Evolutionary conservation across 352 stramenopile species (phyloP).

Genomic region (Pythium dissotocum): DNA sequence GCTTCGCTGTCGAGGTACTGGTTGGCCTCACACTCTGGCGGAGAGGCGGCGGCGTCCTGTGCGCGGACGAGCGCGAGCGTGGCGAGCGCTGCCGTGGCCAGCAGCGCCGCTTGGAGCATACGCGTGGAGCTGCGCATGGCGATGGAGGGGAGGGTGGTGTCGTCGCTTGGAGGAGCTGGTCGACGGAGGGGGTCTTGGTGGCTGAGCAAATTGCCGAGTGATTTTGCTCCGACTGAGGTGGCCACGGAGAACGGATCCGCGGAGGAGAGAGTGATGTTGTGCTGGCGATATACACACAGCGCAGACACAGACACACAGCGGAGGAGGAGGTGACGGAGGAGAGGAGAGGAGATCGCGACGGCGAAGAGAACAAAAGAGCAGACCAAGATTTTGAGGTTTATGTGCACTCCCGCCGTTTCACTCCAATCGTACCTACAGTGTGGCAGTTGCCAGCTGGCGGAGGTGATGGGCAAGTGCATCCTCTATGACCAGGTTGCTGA

Average conservation of each 20-base stretch:
- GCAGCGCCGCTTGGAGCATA: conserved; percentile 6
- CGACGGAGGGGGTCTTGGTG: conserved; percentile 10
- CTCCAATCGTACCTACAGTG: background rate
- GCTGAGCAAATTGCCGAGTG: conserved; percentile 24
- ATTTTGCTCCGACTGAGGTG: background rate
- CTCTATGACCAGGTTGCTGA: conserved; percentile 8
- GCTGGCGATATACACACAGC: background rate
- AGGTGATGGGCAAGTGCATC: background rate
- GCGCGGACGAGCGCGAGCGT: conserved; percentile 14
- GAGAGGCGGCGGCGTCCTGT: conserved; percentile 1
- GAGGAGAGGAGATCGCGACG: background rate
- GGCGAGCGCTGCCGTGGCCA: conserved; percentile 7
- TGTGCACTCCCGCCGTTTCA: background rate
- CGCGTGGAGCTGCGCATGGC: conserved; percentile 20
- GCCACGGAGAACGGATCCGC: background rate
- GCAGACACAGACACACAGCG: background rate
- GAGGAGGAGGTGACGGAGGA: background rate
- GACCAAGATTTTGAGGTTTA: background rate
- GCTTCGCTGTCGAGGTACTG: conserved; percentile 26
- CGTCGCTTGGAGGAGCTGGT: background rate
- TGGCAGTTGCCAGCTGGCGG: background rate
- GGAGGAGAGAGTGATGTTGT: conserved; percentile 1
- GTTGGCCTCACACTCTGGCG: conserved; percentile 10
- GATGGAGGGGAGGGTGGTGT: background rate
- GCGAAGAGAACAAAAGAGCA: background rate